These are phyloP conservation scores for Psilocybe subaeruginosa DNA, from an alignment of 768 basidiomycete genomes.

Conservation along the genomic window DNA sequence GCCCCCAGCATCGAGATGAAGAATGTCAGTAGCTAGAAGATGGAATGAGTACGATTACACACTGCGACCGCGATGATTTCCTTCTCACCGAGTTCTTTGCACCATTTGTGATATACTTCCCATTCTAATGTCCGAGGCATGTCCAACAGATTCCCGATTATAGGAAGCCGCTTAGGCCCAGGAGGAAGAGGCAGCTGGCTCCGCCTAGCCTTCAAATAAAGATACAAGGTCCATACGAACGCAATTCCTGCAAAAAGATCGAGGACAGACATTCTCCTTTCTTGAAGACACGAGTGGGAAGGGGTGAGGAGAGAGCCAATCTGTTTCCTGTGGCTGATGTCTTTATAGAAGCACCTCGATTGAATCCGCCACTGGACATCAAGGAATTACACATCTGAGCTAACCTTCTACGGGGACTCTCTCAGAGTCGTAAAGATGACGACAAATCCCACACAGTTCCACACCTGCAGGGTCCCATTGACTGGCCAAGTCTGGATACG, in stretches of 20 bases:
- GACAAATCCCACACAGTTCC: not conserved
- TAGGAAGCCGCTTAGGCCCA: conserved; percentile 29
- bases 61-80: not conserved
- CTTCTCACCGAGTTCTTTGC: conserved; percentile 33
- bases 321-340: not conserved
- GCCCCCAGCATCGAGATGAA: conserved; percentile 31
- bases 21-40: conserved; percentile 29
- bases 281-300: not conserved
- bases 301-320: not conserved
- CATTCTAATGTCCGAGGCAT: conserved; percentile 34
- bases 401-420: not conserved
- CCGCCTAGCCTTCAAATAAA: not conserved
- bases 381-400: not conserved
- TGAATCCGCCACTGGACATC: too few species aligned
- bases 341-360: not conserved
- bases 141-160: conserved; percentile 35
- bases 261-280: not conserved
- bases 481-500: too few species aligned
- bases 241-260: conserved; percentile 4
- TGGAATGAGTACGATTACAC: not conserved
- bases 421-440: not conserved
- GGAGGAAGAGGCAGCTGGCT: conserved; percentile 34
- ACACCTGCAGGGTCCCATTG: not conserved
- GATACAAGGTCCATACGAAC: not conserved
- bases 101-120: conserved; percentile 41